Base-by-base conservation (phyloP, 768 basidiomycete species). In the Lepiota venenata region DNA sequence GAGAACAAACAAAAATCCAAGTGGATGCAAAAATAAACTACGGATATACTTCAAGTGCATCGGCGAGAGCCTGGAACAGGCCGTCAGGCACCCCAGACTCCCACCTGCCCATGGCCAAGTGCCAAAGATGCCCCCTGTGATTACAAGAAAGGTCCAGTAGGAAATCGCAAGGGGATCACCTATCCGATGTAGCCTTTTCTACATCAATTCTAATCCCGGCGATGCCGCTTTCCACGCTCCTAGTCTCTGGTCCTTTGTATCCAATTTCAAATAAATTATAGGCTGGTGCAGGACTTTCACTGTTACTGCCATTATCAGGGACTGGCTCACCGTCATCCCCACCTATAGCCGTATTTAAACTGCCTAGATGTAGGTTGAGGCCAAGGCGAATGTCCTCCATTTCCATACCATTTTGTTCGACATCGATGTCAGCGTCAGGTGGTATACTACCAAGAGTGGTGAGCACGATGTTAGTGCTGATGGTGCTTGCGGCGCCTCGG, bases 381-480 rank as follows among this genome's bases (percentile, higher is more conserved):
- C 76, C 78, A 42, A 79, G 72, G 49, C 75, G 78, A 49, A 83
- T 79, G 39, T 82, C 79, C 46, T 84, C 80, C 71, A 83, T 70
- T 60, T 85, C 83, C 11, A 77, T 75, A 3, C 79, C 71, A 59
- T 81, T 79, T 18, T 71, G 80, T 55, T 82, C 80, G 25, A 75
- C 59, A 57, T 78, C 76, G 44, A 76, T 60, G 25, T 80, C 78
- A 49, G 75, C 72, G 52, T 81, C 79, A 11, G 77, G 74, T 46
- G 72, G 77, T 35, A 84, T 79, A 60, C 77, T 85, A 35, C 84
- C 84, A 20, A 86, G 70, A 2, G 84, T 85, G 39, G 82, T 85
- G 47, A 86, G 71, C 58, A 85, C 76, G 43, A 86, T 74, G 50
- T 83, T 83, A 14, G 84, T 84, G 60, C 80, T 76, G 45, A 81